Evolutionary conservation across 2,329 filamentous ascomycete genomes (phyloP).

Genomic region (Ambrosiella cleistominuta): DNA sequence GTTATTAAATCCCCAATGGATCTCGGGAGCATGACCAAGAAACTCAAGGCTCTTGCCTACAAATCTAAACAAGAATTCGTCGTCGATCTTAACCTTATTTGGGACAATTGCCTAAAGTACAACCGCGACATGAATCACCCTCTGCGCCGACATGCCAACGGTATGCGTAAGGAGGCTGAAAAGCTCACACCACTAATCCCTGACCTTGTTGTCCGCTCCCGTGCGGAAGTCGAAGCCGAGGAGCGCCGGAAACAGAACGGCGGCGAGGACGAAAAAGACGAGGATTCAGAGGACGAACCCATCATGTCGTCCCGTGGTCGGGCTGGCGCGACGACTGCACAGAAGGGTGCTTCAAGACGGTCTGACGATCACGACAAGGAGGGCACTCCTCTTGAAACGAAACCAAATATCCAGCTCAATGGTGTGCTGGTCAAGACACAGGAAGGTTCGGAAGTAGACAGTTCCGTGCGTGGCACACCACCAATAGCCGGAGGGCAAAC

Average conservation of each 20-base stretch:
- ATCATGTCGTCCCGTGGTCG: conserved; percentile 95
- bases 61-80: conserved; percentile 92
- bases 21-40: conserved; percentile 94
- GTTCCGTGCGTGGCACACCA: conserved; percentile 59
- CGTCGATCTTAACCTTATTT: conserved; percentile 81
- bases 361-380: conserved; percentile 47
- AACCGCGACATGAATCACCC: conserved; percentile 81
- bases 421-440: conserved; percentile 41
- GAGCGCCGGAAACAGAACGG: conserved; percentile 74
- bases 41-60: conserved; percentile 63
- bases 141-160: conserved; percentile 77
- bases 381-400: conserved; percentile 61
- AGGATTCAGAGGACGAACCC: conserved; percentile 91
- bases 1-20: conserved; percentile 97
- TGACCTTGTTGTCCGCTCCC: conserved; percentile 74
- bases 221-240: conserved; percentile 85
- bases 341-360: conserved; percentile 57
- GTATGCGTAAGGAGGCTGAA: conserved; percentile 95
- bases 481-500: conserved; percentile 59
- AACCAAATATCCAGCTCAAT: conserved; percentile 52
- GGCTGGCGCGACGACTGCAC: conserved; percentile 45
- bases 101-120: conserved; percentile 92
- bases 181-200: conserved; percentile 91
- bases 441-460: conserved; percentile 71
- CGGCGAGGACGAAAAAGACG: conserved; percentile 61